Base-by-base conservation (phyloP, 768 basidiomycete genomes). In the Amyloporia xantha region DNA sequence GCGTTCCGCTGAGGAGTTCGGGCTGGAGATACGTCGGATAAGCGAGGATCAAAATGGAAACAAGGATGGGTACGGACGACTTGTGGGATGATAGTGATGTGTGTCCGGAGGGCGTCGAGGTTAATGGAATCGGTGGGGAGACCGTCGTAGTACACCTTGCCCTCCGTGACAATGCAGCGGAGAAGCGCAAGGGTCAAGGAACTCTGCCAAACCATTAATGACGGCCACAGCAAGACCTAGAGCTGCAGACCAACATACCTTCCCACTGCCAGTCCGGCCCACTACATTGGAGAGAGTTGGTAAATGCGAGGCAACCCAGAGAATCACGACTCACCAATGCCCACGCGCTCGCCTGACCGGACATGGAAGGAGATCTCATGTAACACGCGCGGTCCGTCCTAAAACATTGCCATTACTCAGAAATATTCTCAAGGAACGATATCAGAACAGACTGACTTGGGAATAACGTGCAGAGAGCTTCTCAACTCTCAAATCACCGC, bases 181-280 rank as follows among this genome's bases (percentile, higher is more conserved):
- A 81, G 62, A 3, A 81, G 64, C 0, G 77, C 68, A 9, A 79
- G 59, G 2, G 74, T 73, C 46, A 74, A 59, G 17, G 83, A 81
- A 56, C 52, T 80, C 81, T 59, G 45, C 21, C 19, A n/a, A 35
- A 6, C 19, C 5, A 13, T 41, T 23, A 10, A 13, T 24, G 20
- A 15, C n/a, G 5, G 24, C 19, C 21, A 5, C 9, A 19, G 3
- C 15, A 5, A n/a, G 13, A 17, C 30, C 36, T 25, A 37, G 30
- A 7, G 30, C 41, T 48, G 38, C 28, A 48, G 43, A 12, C 47
- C 30, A 33, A 15, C 48, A 33, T 39, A 69, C 69, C 65, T 74
- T 74, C 30, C 80, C 79, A 58, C 74, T 75, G 13, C 80, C 81
- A 1, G 81, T 82, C 21, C 79, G 66, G 7, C 81, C 81, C 20